phyloP scores from a whole-genome alignment of 2,329 filamentous ascomycete genomes.

The Pestalotiopsis sp. region DNA sequence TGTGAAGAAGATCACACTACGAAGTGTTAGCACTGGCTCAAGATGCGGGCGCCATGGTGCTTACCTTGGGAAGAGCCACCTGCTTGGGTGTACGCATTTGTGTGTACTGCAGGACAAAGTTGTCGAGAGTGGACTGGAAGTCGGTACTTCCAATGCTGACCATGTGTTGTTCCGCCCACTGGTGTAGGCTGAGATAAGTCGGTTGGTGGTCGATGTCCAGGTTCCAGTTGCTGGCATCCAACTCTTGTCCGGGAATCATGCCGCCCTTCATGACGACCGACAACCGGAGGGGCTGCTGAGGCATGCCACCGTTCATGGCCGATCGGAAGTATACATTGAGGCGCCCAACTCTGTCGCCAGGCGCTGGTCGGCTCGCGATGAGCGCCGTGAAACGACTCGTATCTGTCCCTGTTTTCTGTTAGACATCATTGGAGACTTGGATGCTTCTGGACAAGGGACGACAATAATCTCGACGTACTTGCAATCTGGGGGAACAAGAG shows the following conservation, averaged over 20 bases:
- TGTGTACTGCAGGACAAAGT: slow-evolving; percentile 23
- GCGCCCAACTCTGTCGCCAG: neutral
- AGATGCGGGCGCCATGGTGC: neutral
- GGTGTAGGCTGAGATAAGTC: neutral
- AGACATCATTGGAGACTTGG: neutral
- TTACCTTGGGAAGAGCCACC: slow-evolving; percentile 14
- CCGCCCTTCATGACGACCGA: neutral
- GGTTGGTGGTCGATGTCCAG: slow-evolving; percentile 4
- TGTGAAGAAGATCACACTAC: slow-evolving; percentile 29
- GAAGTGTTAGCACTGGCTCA: neutral
- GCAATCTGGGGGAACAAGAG: slow-evolving; percentile 27
- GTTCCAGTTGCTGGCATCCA: neutral
- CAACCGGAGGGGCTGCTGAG: neutral
- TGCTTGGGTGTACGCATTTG: slow-evolving; percentile 15
- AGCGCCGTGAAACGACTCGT: neutral
- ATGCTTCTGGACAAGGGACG: neutral
- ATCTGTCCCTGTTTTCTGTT: neutral
- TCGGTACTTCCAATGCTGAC: neutral
- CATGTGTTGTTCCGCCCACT: slow-evolving; percentile 16
- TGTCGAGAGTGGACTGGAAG: slow-evolving; percentile 31
- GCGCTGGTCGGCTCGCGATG: neutral
- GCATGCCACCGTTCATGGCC: neutral
- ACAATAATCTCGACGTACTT: slow-evolving; percentile 20
- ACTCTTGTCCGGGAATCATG: neutral
- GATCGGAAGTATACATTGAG: slow-evolving; percentile 2